Conservation (phyloP, 345 rosid species). For the Moricandia arvensis region DNA sequence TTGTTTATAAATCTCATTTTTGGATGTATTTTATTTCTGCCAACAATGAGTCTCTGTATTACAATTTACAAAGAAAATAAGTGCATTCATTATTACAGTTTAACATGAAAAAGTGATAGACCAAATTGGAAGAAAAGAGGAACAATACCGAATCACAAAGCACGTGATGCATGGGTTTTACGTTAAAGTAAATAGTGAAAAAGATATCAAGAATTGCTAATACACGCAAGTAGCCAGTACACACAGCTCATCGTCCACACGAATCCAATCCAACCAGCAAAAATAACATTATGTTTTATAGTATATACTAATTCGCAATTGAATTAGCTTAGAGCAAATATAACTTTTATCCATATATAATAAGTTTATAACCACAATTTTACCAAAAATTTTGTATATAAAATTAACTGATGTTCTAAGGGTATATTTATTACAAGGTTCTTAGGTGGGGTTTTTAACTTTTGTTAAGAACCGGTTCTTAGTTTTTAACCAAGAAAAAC, state of each 20-base stretch:
- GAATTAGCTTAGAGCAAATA: neutral
- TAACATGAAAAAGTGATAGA: constrained; percentile 11
- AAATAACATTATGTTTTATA: neutral
- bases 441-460: too few relatives aligned
- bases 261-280: constrained; percentile 17
- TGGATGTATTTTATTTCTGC: neutral
- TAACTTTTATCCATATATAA: neutral
- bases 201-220: constrained; percentile 5
- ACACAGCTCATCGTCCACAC: constrained; percentile 34
- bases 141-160: constrained; percentile 23
- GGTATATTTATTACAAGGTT: too few relatives aligned
- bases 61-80: neutral
- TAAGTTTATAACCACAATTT: neutral
- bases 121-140: constrained; percentile 8
- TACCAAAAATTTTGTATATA: neutral
- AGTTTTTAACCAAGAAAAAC: too few relatives aligned
- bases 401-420: neutral
- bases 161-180: constrained; percentile 36
- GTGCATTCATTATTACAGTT: neutral
- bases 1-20: neutral
- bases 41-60: neutral
- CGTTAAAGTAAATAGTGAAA: constrained; percentile 27
- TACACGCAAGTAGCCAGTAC: constrained; percentile 32
- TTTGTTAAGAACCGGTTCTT: too few relatives aligned
- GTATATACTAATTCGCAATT: neutral